A percentile compares a stretch with the other conserved stretches of the same genome.
These are phyloP conservation scores for Clavulina sp. DNA, from an alignment of 768 basidiomycete species.

Conservation along the genomic window DNA sequence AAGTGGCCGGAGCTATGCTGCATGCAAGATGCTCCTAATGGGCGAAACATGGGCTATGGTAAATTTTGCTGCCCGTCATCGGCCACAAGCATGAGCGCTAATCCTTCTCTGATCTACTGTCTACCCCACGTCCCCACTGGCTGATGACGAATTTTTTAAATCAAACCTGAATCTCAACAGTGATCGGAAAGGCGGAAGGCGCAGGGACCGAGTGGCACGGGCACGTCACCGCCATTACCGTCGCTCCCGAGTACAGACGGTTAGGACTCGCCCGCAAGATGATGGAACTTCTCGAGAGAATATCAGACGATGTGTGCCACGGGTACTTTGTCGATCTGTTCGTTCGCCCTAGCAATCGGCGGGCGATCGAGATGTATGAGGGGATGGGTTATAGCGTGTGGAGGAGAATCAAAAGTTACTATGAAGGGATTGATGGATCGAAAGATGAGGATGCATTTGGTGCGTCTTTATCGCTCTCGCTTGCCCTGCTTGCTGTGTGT, in stretches of 20 bases:
- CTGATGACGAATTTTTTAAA: too few relatives aligned
- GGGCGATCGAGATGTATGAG: slow-evolving; percentile 88
- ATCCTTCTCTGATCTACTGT: too few relatives aligned
- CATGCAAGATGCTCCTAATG: slow-evolving; percentile 62
- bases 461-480: slow-evolving; percentile 24
- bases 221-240: slow-evolving; percentile 87
- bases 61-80: slow-evolving; percentile 20
- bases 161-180: too few relatives aligned
- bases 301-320: slow-evolving; percentile 63
- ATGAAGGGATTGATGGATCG: slow-evolving; percentile 55
- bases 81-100: too few relatives aligned
- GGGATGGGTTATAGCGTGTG: slow-evolving; percentile 86
- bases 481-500: neutral
- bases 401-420: slow-evolving; percentile 78
- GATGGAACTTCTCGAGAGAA: slow-evolving; percentile 71
- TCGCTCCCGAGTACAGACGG: slow-evolving; percentile 84
- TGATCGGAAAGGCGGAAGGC: slow-evolving; percentile 89
- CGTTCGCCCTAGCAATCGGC: slow-evolving; percentile 69
- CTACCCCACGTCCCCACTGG: too few relatives aligned
- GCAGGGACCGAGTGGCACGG: slow-evolving; percentile 64
- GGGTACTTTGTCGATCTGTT: slow-evolving; percentile 92
- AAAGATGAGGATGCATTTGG: slow-evolving; percentile 88
- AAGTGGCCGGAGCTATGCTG: slow-evolving; percentile 87
- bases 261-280: slow-evolving; percentile 73
- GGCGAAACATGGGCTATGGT: slow-evolving; percentile 90